Evolutionary conservation across 1,284 basidiomycete genomes (phyloP).

Genomic region (Cutaneotrichosporon curvatum): DNA sequence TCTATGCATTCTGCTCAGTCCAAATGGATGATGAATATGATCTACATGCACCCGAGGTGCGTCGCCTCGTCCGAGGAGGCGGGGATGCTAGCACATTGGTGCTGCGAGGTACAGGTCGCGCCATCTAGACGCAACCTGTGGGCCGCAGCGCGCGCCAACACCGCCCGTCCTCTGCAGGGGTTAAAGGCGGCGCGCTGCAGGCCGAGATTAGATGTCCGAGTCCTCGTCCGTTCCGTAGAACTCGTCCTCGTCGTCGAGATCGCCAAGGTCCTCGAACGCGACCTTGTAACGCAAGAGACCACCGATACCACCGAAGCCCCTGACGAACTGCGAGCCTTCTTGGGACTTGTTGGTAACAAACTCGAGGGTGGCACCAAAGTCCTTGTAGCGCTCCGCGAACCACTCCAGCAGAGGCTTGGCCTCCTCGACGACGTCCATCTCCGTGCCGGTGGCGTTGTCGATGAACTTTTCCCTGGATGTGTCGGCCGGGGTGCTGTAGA

Average conservation of each 20-base stretch:
- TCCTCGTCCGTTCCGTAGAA: slow-evolving; percentile 47
- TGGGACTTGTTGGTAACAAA: slow-evolving; percentile 63
- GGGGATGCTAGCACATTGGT: no score
- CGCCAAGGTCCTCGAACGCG: slow-evolving; percentile 71
- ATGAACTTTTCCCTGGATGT: slow-evolving; percentile 88
- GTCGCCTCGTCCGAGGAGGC: no score
- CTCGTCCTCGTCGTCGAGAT: slow-evolving; percentile 55
- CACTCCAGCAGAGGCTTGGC: slow-evolving; percentile 85
- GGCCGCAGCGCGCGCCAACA: neutral
- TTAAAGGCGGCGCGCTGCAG: neutral
- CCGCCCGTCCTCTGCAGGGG: neutral
- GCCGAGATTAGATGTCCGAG: slow-evolving; percentile 22
- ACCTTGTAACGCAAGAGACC: slow-evolving; percentile 90
- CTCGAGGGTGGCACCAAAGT: slow-evolving; percentile 91
- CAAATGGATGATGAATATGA: no score
- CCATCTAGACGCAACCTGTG: neutral
- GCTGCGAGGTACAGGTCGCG: no score
- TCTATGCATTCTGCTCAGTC: no score
- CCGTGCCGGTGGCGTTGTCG: slow-evolving; percentile 86
- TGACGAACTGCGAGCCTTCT: slow-evolving; percentile 96
- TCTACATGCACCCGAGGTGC: no score
- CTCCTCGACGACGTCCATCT: slow-evolving; percentile 85
- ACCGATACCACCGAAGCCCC: slow-evolving; percentile 97
- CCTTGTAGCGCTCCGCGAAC: slow-evolving; percentile 98
- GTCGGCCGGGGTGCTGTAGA: slow-evolving; percentile 65